phyloP scores from a whole-genome alignment of 2,329 filamentous ascomycete genomes.

The Didymosphaeria variabile region DNA sequence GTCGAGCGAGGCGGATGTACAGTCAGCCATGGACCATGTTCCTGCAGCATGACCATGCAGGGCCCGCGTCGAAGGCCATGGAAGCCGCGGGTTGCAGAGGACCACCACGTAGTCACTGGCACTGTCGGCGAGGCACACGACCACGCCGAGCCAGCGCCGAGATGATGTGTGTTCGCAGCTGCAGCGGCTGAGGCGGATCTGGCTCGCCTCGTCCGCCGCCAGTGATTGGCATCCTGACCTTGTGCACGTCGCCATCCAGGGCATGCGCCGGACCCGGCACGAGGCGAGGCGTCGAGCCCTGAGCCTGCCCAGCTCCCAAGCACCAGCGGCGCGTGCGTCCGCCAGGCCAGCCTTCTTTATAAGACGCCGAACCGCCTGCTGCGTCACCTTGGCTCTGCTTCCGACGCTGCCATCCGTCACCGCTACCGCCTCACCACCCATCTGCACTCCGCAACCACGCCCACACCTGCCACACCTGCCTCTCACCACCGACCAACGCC shows the following conservation, averaged over 20 bases:
- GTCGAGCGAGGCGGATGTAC: neutral
- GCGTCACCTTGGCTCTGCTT: conserved; percentile 15
- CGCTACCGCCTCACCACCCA: neutral
- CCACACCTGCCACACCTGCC: too few species aligned
- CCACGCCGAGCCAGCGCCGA: neutral
- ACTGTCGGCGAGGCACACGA: neutral
- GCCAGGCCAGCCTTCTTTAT: conserved; percentile 16
- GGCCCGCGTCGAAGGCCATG: conserved; percentile 7
- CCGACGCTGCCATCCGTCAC: neutral
- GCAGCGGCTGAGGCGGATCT: conserved; percentile 9
- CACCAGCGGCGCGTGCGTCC: conserved; percentile 11
- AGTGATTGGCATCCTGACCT: neutral
- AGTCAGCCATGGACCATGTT: neutral
- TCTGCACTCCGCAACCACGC: neutral
- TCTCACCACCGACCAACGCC: neutral
- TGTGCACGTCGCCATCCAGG: neutral
- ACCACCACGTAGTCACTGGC: too few species aligned
- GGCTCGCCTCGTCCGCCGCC: neutral
- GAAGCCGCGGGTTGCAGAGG: neutral
- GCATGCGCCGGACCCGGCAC: conserved; percentile 1
- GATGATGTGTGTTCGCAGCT: neutral
- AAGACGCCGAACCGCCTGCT: conserved; percentile 13
- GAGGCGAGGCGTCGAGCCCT: conserved; percentile 8
- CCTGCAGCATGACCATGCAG: conserved; percentile 14
- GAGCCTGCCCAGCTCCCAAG: conserved; percentile 1